Base-by-base conservation (phyloP, 2,329 filamentous ascomycete species). In the Exophiala calicioides region DNA sequence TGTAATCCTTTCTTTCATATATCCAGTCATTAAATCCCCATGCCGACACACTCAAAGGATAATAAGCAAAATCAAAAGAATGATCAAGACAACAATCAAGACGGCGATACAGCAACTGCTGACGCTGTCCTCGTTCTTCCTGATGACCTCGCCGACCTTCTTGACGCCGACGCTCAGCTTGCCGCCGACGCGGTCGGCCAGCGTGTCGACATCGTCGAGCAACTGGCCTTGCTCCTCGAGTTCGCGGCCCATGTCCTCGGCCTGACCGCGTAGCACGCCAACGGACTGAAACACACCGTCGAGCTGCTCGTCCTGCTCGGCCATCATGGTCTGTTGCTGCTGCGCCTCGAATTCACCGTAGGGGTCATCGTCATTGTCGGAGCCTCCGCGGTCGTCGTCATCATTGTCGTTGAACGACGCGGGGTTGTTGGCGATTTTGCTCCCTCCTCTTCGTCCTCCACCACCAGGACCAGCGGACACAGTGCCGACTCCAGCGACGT, bases 221-320 rank as follows among this genome's bases (percentile, higher is more conserved):
- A 97, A 85, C 67, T 90, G 88, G 16, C 79, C 79, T 75, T 98
- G 93, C 72, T 98, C 93, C 69, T 96, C 94, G 34, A 98, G 75
- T 73, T 98, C 93, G 47, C 91, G 77, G 1, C 93, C 91, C 91
- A 98, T 98, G 59, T 90, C 88, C 68, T 94, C 85, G 1, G 93
- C 94, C 75, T 97, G 93, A 63, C 86, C 78, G 45, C 91, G 77
- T 63, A 98, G 70, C 64, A 90, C 96, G 2, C 90, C 91, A 18
- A 98, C 93, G 1, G 91, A 97, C 57, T 84, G 81, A 65, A 94
- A 95, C 35, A 98, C 91, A 12, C 87, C 88, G 64, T 97, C 91
- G 1, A 98, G 77, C 60, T 93, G 86, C 70, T 90, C 78, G 65
- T 98, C 93, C 74, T 98, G 93, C 68, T 96, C 89, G 57, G 85